Base-by-base conservation (phyloP, 192 early-diverging fungal genomes). In the Coemansia sp. region DNA sequence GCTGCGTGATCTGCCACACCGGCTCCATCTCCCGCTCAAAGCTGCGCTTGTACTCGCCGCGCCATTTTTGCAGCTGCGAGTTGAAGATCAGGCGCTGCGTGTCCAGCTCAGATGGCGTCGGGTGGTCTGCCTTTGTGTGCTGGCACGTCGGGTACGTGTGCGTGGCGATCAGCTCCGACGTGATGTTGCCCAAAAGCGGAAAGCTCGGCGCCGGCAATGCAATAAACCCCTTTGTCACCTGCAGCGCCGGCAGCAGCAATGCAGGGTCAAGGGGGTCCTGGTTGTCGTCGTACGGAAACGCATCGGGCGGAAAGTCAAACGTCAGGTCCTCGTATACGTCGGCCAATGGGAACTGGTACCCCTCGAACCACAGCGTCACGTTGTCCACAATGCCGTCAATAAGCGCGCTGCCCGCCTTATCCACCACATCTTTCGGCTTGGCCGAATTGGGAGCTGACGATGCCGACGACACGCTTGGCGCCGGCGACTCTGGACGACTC, bases 121-220 rank as follows among this genome's bases (percentile, higher is more conserved):
- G 84, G 49, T 83, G 84, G 37, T 86, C 84, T 5, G 86, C 80
- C 61, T 84, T 86, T 3, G 79, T 86, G 71, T 92, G 90, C 63
- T 87, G 71, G 69, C 90, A 92, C 20, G 84, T 86, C 19, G 88
- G 86, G 57, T 87, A 81, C 65, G 85, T 83, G 66, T 91, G 89
- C 66, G 82, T 86, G n/a, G 86, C 83, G 10, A 88, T 82, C 47
- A 87, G 79, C 59, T 89, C 87, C 23, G 74, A 83, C 22, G 86
- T 89, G 54, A 91, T 81, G 57, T 87, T 84, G 54, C 88, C 89
- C 26, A 92, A 66, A 32, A 89, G 66, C 45, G 84, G 85, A 53
- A 90, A 92, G 37, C 73, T 69, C 6, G 86, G 73, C 11, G 84
- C 84, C 4, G 85, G 82, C 54, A 92, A 73, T 45, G 85, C 75